These are phyloP conservation scores for Novymonas esmeraldas DNA, from an alignment of 208 protist species.

Conservation along the genomic window DNA sequence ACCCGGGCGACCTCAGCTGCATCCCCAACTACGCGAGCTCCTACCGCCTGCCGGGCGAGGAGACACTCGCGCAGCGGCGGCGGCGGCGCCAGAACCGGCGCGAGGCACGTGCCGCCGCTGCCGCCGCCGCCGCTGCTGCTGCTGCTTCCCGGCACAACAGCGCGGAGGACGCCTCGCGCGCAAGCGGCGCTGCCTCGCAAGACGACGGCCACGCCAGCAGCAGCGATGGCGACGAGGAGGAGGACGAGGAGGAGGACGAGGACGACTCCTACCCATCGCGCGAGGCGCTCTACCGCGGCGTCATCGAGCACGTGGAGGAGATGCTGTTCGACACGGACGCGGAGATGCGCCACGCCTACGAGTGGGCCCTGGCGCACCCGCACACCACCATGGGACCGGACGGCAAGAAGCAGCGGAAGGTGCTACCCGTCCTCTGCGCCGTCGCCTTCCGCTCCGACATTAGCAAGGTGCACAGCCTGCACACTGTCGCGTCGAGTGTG, in stretches of 20 bases:
- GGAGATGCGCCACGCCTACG: constrained; percentile 77
- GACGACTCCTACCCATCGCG: constrained; percentile 71
- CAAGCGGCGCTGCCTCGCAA: background rate
- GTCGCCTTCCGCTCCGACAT: constrained; percentile 76
- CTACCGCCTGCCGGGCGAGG: constrained; percentile 31
- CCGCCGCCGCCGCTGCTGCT: background rate
- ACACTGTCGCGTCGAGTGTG: background rate
- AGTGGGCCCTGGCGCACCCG: constrained; percentile 35
- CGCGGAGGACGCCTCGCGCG: too few relatives aligned
- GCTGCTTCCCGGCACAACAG: background rate
- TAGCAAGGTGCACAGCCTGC: constrained; percentile 21
- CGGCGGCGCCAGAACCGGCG: constrained; percentile 19
- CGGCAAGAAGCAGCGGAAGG: constrained; percentile 43
- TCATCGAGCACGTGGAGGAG: constrained; percentile 82
- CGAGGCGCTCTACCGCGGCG: constrained; percentile 73
- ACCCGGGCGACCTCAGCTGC: constrained; percentile 70
- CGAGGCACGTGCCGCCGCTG: constrained; percentile 20
- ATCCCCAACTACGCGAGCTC: constrained; percentile 68
- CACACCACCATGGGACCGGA: constrained; percentile 38
- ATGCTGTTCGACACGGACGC: constrained; percentile 83
- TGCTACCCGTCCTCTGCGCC: constrained; percentile 84
- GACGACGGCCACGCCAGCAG: background rate
- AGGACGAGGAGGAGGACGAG: constrained; percentile 25
- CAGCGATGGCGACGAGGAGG: constrained; percentile 14
- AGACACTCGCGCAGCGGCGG: constrained; percentile 20